These are phyloP conservation scores for Russula compacta DNA, from an alignment of 768 basidiomycete genomes.

Conservation along the genomic window DNA sequence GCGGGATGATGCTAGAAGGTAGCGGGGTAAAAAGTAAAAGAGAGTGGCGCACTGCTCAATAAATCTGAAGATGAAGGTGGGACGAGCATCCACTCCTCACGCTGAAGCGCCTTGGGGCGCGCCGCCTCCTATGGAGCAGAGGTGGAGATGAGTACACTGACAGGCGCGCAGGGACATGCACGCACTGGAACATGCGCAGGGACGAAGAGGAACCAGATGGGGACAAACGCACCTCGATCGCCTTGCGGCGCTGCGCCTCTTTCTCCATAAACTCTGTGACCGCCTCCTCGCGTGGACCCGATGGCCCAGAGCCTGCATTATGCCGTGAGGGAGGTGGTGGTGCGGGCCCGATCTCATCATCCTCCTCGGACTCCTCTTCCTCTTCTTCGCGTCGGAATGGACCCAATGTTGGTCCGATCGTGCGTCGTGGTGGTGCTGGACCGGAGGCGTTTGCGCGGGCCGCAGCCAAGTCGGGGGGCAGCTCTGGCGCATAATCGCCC, in stretches of 20 bases:
- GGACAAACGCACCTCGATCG: constrained; percentile 44
- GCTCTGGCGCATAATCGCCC: constrained; percentile 62
- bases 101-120: constrained; percentile 67
- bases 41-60: constrained; percentile 45
- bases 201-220: background rate
- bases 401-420: constrained; percentile 48
- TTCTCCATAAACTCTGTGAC: constrained; percentile 77
- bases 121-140: constrained; percentile 47
- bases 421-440: constrained; percentile 25
- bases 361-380: constrained; percentile 53
- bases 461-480: constrained; percentile 62
- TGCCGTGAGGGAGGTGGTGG: constrained; percentile 38
- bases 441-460: constrained; percentile 27
- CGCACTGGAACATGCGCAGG: background rate
- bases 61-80: constrained; percentile 80
- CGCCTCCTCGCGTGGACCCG: constrained; percentile 39
- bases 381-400: constrained; percentile 25
- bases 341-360: constrained; percentile 80
- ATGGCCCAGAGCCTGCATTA: background rate
- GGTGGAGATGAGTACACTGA: background rate
- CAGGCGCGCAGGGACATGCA: background rate
- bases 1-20: background rate
- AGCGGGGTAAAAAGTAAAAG: background rate
- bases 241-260: constrained; percentile 68
- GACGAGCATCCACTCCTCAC: constrained; percentile 98